phyloP scores from a whole-genome alignment of 1,139 yeast species.

The Sugiyamaella paludigena region DNA sequence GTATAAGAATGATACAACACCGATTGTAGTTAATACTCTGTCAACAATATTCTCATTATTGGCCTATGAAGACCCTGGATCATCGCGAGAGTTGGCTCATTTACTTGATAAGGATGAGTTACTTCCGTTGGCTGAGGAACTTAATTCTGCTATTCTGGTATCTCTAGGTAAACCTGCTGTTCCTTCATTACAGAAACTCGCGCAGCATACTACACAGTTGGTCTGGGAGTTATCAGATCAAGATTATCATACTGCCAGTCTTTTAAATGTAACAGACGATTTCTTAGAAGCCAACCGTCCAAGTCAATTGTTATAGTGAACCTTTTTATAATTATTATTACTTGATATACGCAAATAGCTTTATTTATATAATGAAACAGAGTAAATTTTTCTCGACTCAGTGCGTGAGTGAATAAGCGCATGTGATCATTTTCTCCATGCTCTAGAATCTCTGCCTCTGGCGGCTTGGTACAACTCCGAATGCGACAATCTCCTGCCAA shows the following conservation, averaged over 20 bases:
- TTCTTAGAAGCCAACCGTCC: slow-evolving; percentile 25
- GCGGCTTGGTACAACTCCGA: slow-evolving; percentile 4
- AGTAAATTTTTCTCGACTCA: too few relatives aligned
- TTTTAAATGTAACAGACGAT: slow-evolving; percentile 41
- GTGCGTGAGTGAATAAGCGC: too few relatives aligned
- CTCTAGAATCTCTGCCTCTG: too few relatives aligned
- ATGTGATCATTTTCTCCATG: too few relatives aligned
- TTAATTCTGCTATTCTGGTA: slow-evolving; percentile 46
- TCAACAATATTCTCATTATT: slow-evolving; percentile 48
- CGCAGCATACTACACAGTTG: slow-evolving; percentile 38
- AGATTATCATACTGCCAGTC: slow-evolving; percentile 33
- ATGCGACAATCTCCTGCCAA: too few relatives aligned
- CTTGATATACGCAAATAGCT: too few relatives aligned
- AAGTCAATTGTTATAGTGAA: neutral
- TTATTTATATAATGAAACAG: too few relatives aligned
- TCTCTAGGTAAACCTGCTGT: slow-evolving; percentile 43
- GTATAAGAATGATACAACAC: slow-evolving; percentile 38
- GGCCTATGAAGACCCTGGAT: slow-evolving; percentile 51
- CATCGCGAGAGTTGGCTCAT: slow-evolving; percentile 39
- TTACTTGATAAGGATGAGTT: slow-evolving; percentile 41
- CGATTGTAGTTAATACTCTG: slow-evolving; percentile 36
- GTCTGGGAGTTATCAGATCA: slow-evolving; percentile 37
- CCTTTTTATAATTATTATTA: neutral
- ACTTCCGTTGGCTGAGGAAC: slow-evolving; percentile 43
- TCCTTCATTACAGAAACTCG: slow-evolving; percentile 41